Conservation (phyloP, 73 alveolate species). For the Paramecium tetraurelia region DNA sequence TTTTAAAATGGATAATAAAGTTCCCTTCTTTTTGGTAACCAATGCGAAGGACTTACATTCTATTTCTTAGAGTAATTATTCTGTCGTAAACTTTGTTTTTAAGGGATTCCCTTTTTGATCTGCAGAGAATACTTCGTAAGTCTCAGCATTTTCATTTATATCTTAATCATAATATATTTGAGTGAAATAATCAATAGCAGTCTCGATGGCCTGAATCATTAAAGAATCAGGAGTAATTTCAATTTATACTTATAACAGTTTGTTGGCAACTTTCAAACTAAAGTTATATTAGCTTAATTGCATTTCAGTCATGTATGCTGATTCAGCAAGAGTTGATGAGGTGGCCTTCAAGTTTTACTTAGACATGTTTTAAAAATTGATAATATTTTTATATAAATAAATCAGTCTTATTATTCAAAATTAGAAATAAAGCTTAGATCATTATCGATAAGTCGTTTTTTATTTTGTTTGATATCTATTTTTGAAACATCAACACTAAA, state of each 20-base stretch:
- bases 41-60: background rate
- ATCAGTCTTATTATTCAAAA: slow-evolving; percentile 16
- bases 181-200: background rate
- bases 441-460: background rate
- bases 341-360: background rate
- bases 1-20: background rate
- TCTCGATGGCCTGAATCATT: background rate
- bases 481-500: background rate
- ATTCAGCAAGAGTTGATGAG: background rate
- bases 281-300: background rate
- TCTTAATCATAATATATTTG: slow-evolving; percentile 15
- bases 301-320: background rate
- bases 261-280: background rate
- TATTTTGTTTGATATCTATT: background rate
- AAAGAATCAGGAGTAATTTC: slow-evolving; percentile 5
- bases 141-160: background rate
- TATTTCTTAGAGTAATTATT: background rate
- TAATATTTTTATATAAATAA: background rate
- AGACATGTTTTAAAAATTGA: background rate
- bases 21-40: background rate
- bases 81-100: background rate
- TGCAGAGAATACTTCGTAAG: background rate
- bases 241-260: background rate
- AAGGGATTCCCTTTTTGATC: background rate
- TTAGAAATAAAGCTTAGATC: slow-evolving; percentile 34